Evolutionary conservation across 2,329 filamentous ascomycete species (phyloP), one percentile per base, ranked within the genome.

Genomic region (Geoglossum cookeanum): DNA sequence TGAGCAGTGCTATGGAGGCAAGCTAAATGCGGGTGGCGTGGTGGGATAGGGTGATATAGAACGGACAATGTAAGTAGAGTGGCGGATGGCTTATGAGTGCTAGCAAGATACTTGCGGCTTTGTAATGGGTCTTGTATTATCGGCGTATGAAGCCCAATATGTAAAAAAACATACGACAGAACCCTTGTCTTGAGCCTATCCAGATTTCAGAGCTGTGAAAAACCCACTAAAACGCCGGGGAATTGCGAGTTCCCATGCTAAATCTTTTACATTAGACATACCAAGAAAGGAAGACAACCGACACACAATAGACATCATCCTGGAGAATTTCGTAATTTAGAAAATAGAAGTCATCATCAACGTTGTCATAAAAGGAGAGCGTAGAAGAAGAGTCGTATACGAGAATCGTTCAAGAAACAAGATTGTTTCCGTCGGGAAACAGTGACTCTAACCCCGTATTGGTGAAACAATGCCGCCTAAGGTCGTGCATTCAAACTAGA

Each of bases 241-340:
- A 33, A 52, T 33, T n/a, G 27, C 11, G 49, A 37, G 49, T 53
- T 35, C 49, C 49, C 30, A 53, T 53, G 49, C 49, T 37, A 53
- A 53, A 53, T 53, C 49, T 53, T 53, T 53, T 53, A 35, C 30
- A 53, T 32, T 53, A 37, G 30, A 53, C 30, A 51, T 53, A 53
- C n/a, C 15, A n/a, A 53, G 49, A 53, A 32, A n/a, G 13, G 37
- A 11, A 32, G 11, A 22, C n/a, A 49, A 49, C 22, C 8, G 13
- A 45, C 42, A 17, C 17, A 45, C 5, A 42, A 42, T 13, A 22
- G 42, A 45, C n/a, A 45, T 15, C 9, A 45, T 45, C 42, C 42
- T 17, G 42, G 42, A 45, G 42, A 45, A 6, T 22, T 45, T 45
- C 42, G 9, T 45, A 17, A 45, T 6, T 9, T 22, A 17, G 22